Evolutionary conservation across 306 rosid genomes (phyloP).

Genomic region (Vachellia collinsii): DNA sequence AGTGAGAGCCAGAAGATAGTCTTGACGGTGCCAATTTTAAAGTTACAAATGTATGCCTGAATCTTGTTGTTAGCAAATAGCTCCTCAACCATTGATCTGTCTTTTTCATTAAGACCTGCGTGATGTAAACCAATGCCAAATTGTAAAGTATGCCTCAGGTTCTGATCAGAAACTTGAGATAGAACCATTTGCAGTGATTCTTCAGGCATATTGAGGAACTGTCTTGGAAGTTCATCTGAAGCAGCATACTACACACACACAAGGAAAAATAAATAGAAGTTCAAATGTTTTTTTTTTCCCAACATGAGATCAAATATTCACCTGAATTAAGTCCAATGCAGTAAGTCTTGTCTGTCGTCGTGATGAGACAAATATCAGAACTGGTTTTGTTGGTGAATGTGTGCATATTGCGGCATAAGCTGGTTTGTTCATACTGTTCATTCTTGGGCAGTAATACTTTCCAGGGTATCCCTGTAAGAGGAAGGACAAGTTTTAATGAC

Average conservation of each 20-base stretch:
- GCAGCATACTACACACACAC: slow-evolving; percentile 75
- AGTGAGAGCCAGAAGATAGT: neutral
- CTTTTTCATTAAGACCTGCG: slow-evolving; percentile 95
- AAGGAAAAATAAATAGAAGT: slow-evolving; percentile 34
- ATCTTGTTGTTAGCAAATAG: slow-evolving; percentile 93
- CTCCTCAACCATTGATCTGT: slow-evolving; percentile 92
- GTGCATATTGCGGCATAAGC: slow-evolving; percentile 98
- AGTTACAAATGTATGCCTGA: slow-evolving; percentile 68
- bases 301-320: slow-evolving; percentile 35
- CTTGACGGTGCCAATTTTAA: slow-evolving; percentile 11
- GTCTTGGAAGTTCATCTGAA: slow-evolving; percentile 89
- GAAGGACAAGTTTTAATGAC: slow-evolving; percentile 16
- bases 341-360: slow-evolving; percentile 98
- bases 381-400: slow-evolving; percentile 97
- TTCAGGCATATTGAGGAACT: slow-evolving; percentile 83
- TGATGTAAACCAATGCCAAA: slow-evolving; percentile 97
- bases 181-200: slow-evolving; percentile 90
- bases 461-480: slow-evolving; percentile 89
- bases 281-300: slow-evolving; percentile 26
- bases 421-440: slow-evolving; percentile 99
- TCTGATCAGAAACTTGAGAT: slow-evolving; percentile 87
- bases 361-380: slow-evolving; percentile 93
- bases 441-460: slow-evolving; percentile 95
- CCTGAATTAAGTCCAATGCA: slow-evolving; percentile 95
- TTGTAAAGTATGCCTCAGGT: slow-evolving; percentile 93